Percentiles rank a stretch among this genome's conserved stretches.
Conservation (phyloP, 2,329 filamentous ascomycete species). For the Cladorrhinum sp. region DNA sequence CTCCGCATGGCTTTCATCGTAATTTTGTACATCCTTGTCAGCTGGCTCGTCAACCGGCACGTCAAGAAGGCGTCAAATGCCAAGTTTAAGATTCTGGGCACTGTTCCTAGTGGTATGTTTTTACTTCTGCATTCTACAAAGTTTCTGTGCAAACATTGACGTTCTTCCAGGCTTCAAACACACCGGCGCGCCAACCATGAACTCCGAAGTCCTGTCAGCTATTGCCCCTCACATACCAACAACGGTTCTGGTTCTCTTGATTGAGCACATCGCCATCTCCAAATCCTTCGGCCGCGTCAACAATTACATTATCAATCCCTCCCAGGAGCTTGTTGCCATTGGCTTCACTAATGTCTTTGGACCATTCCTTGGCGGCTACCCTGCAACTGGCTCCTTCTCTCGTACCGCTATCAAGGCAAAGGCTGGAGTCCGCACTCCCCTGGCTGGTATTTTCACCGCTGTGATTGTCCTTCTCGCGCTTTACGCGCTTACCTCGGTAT, state of each 20-base stretch:
- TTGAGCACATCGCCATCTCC: constrained; percentile 96
- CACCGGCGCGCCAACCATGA: constrained; percentile 70
- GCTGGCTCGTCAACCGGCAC: constrained; percentile 73
- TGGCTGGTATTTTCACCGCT: constrained; percentile 76
- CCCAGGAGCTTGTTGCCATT: constrained; percentile 93
- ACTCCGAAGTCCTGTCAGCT: constrained; percentile 60
- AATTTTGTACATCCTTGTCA: constrained; percentile 82
- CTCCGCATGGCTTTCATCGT: constrained; percentile 70
- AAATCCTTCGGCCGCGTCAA: constrained; percentile 98
- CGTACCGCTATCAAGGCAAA: constrained; percentile 83
- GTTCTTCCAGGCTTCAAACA: constrained; percentile 66
- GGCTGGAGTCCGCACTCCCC: constrained; percentile 74
- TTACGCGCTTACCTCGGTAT: constrained; percentile 72
- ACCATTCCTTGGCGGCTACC: constrained; percentile 88
- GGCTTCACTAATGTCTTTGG: constrained; percentile 87
- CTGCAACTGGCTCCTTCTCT: constrained; percentile 72
- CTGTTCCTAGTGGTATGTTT: constrained; percentile 67
- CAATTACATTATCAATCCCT: constrained; percentile 95
- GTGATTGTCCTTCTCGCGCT: constrained; percentile 72
- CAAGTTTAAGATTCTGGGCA: constrained; percentile 70
- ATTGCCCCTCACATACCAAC: constrained; percentile 76
- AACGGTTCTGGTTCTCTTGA: constrained; percentile 85
- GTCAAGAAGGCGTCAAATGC: constrained; percentile 47
- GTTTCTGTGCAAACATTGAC: constrained; percentile 6
- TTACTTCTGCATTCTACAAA: not conserved